Conservation (phyloP, 2,329 filamentous ascomycete species). For the Alternaria sp. region DNA sequence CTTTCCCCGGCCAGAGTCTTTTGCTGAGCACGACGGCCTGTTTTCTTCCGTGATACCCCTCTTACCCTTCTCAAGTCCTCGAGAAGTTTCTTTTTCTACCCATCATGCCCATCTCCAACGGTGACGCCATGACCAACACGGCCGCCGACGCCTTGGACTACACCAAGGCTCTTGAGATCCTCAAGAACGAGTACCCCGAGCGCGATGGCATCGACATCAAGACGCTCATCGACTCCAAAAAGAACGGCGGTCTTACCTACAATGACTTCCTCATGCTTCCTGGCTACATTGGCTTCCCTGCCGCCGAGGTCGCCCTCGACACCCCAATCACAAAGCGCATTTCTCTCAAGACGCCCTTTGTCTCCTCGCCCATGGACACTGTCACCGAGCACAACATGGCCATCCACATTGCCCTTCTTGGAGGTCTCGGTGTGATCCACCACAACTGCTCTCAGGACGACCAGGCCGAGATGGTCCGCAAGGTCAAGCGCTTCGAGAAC, state of each 20-base stretch:
- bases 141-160: conserved; percentile 70
- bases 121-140: conserved; percentile 61
- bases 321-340: conserved; percentile 95
- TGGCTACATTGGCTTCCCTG: conserved; percentile 97
- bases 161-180: conserved; percentile 76
- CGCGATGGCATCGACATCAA: conserved; percentile 87
- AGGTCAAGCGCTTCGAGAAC: conserved; percentile 99
- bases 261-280: conserved; percentile 98
- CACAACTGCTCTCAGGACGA: conserved; percentile 99
- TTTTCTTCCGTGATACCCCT: conserved; percentile 32
- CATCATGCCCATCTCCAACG: conserved; percentile 77
- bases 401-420: conserved; percentile 91
- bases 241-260: conserved; percentile 93
- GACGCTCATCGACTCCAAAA: conserved; percentile 87
- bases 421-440: conserved; percentile 92
- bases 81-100: conserved; percentile 37
- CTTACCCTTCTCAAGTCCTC: conserved; percentile 34
- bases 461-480: conserved; percentile 98
- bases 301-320: conserved; percentile 85
- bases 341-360: conserved; percentile 92
- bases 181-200: conserved; percentile 77
- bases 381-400: conserved; percentile 99
- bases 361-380: conserved; percentile 99
- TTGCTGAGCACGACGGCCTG: conserved; percentile 41
- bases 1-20: conserved; percentile 64